A percentile compares a stretch with the other conserved stretches of the same genome.
phyloP scores from a whole-genome alignment of 768 basidiomycete species.

The Coprinopsis strossmayeri region DNA sequence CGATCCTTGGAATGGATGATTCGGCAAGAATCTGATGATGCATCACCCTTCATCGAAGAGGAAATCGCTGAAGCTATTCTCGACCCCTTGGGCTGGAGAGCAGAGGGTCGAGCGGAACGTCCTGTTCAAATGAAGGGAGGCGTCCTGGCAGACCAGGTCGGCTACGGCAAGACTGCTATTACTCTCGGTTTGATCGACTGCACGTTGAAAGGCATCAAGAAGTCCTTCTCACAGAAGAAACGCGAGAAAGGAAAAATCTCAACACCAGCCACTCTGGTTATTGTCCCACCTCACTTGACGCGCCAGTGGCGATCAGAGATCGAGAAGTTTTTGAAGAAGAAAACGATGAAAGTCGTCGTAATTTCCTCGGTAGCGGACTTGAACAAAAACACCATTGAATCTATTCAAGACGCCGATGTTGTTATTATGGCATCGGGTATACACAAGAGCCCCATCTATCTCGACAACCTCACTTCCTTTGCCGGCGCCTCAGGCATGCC shows the following conservation, averaged over 20 bases:
- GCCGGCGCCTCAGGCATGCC: constrained; percentile 66
- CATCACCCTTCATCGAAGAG: constrained; percentile 81
- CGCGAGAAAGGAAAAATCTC: constrained; percentile 58
- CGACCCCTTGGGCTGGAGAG: constrained; percentile 85
- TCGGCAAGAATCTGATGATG: constrained; percentile 57
- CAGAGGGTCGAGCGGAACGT: constrained; percentile 84
- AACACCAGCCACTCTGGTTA: constrained; percentile 73
- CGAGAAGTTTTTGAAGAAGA: constrained; percentile 64
- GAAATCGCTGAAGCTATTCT: constrained; percentile 90
- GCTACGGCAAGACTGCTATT: constrained; percentile 96
- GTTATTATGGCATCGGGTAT: constrained; percentile 81
- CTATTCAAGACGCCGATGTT: constrained; percentile 77
- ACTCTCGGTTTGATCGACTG: constrained; percentile 86
- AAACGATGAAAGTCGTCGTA: constrained; percentile 53
- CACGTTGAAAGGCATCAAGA: constrained; percentile 44
- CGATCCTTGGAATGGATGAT: constrained; percentile 95
- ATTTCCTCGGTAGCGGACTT: constrained; percentile 66
- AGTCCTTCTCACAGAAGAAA: constrained; percentile 50
- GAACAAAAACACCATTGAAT: constrained; percentile 65
- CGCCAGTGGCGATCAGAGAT: constrained; percentile 89
- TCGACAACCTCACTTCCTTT: constrained; percentile 68
- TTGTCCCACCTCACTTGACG: constrained; percentile 88
- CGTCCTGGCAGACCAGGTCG: constrained; percentile 92
- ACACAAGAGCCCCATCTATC: constrained; percentile 74
- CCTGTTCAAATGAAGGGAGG: constrained; percentile 76